Evolutionary conservation across 805 yeast species (phyloP), one percentile per base, ranked within the genome.

Genomic region (Ogataea ramenticola): DNA sequence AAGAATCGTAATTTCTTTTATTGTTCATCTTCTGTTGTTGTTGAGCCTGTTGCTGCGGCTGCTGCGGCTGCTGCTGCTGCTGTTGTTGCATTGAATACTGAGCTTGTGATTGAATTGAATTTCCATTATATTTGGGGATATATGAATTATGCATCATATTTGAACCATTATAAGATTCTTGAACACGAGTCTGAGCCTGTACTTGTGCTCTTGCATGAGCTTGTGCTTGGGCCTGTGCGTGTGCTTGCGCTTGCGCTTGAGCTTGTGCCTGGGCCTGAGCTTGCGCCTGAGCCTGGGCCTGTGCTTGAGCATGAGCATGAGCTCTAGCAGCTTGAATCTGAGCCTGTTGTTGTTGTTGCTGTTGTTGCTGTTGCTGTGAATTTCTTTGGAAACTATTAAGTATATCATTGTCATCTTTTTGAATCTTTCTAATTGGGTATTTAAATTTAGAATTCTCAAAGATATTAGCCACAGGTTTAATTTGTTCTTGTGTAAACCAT

Each of bases 371-470:
- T 16, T 32, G 35, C 5, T 37, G 32, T 26, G 52, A 46, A 58
- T 64, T 41, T 12, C 45, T 46, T 15, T 51, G 57, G 62, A 70
- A 49, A 61, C 57, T 41, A 39, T 48, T 50, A 17, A 65, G 45
- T 38, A 88, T 87, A 62, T 89, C 96, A 51, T 80, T 81, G 60
- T 89, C 96, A 54, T 86, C 95, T 19, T 86, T 82, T 53, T 87
- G 86, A 27, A 91, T 88, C 53, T 96, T 75, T 51, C 99, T 71
- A 29, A 80, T 75, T 2, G 99, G 98, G 58, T 93, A 93, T 51
- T 77, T 80, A 56, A 80, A 72, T 33, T 70, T 74, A 46, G 82
- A 74, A 1, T 86, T 84, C 47, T 82, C 88, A 62, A 93, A 93
- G 1, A 93, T 91, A 56, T 88, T 86, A 22, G 74, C 80, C 17